These are phyloP conservation scores for Leishmania tropica DNA, from an alignment of 208 protist genomes.

Conservation along the genomic window DNA sequence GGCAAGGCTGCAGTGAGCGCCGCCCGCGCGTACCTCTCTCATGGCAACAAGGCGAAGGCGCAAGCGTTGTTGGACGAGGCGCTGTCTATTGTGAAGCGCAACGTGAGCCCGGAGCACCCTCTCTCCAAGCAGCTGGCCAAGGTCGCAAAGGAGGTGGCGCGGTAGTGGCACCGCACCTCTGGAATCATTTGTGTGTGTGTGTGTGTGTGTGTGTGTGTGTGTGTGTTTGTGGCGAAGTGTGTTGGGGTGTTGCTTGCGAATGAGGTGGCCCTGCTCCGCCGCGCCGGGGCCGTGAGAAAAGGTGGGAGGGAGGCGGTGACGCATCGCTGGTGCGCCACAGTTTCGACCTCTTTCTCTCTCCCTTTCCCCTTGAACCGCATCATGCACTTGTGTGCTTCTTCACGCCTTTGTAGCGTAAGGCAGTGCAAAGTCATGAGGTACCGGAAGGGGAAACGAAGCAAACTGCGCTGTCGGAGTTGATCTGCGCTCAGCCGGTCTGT, in stretches of 20 bases:
- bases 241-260: background rate
- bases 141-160: constrained; percentile 37
- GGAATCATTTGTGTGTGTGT: background rate
- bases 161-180: constrained; percentile 8
- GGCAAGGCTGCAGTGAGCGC: constrained; percentile 64
- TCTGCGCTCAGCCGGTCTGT: background rate
- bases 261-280: background rate
- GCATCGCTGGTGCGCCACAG: background rate
- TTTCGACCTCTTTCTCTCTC: background rate
- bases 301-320: background rate
- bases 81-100: constrained; percentile 49
- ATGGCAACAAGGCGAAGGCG: constrained; percentile 54
- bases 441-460: background rate
- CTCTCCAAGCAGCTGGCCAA: constrained; percentile 41
- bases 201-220: background rate
- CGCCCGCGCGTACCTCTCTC: constrained; percentile 52
- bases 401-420: background rate
- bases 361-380: background rate
- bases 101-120: constrained; percentile 53
- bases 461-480: background rate
- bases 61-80: constrained; percentile 50
- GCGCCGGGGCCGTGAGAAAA: background rate
- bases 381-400: background rate
- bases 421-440: background rate
- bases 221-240: background rate